These are phyloP conservation scores for Entomortierella chlamydospora DNA, from an alignment of 192 early-diverging fungal genomes.

Conservation along the genomic window DNA sequence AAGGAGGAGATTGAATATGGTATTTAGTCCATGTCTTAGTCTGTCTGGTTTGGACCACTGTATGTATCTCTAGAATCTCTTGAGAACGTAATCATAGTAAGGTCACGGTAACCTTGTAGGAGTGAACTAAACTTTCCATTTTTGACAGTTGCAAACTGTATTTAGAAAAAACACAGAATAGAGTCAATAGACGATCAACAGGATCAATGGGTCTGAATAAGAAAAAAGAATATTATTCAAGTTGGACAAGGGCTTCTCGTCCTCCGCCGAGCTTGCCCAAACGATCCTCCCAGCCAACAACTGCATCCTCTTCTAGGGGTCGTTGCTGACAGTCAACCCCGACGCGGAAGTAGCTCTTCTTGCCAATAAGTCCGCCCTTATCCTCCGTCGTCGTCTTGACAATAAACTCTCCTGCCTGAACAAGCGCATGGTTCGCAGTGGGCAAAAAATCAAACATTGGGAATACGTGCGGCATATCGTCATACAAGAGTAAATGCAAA, in stretches of 20 bases:
- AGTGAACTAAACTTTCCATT: no score
- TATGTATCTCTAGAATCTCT: no score
- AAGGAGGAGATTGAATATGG: no score
- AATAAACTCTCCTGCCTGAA: constrained; percentile 35
- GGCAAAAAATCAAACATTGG: constrained; percentile 44
- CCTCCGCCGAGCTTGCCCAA: constrained; percentile 46
- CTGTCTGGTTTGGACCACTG: no score
- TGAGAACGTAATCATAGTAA: no score
- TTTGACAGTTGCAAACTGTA: no score
- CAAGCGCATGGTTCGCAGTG: constrained; percentile 17
- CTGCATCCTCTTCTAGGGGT: constrained; percentile 32
- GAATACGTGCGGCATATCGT: constrained; percentile 67
- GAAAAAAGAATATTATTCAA: no score
- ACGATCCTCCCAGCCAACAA: constrained; percentile 31
- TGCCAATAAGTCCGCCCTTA: neutral
- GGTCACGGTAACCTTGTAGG: no score
- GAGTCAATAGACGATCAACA: no score
- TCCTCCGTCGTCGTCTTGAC: constrained; percentile 12
- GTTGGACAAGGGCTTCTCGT: constrained; percentile 1
- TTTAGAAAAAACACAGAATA: no score
- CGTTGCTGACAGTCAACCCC: constrained; percentile 15
- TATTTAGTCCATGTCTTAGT: no score
- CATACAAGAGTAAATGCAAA: constrained; percentile 58
- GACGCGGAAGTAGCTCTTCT: constrained; percentile 21
- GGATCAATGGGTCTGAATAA: no score